A percentile compares a stretch with the other conserved stretches of the same genome.
Evolutionary conservation across 1,284 basidiomycete species (phyloP).

Genomic region (Tylopilus sp.): DNA sequence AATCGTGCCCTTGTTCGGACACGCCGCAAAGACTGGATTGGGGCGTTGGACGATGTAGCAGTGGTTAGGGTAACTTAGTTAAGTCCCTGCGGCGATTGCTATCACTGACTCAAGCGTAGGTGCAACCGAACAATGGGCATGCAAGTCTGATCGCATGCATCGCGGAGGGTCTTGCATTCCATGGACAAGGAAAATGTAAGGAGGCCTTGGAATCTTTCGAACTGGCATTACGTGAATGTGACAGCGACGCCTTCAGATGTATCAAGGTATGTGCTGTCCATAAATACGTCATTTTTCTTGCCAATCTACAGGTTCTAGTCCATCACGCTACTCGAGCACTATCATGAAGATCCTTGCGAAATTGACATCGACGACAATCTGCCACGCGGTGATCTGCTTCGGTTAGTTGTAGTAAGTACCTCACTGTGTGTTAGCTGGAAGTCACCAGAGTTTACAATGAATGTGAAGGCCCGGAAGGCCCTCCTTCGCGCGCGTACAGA

Average conservation of each 20-base stretch:
- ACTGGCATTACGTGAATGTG: not conserved
- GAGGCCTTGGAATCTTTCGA: conserved; percentile 2
- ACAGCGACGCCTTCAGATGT: not conserved
- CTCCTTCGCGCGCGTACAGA: not conserved
- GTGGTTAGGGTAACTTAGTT: conserved; percentile 1
- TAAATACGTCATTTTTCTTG: too few species aligned
- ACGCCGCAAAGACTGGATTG: not conserved
- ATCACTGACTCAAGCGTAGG: not conserved
- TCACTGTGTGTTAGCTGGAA: not conserved
- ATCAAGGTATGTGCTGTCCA: too few species aligned
- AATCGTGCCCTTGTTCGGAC: conserved; percentile 23
- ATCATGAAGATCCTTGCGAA: not conserved
- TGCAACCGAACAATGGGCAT: not conserved
- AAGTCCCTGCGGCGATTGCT: not conserved
- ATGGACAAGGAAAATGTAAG: not conserved
- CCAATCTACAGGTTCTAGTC: not conserved
- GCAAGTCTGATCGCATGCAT: conserved; percentile 6
- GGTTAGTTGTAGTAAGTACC: conserved; percentile 7
- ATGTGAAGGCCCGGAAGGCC: conserved; percentile 2
- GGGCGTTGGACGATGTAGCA: conserved; percentile 8
- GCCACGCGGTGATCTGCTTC: not conserved
- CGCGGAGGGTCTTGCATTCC: conserved; percentile 6
- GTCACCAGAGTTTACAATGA: not conserved
- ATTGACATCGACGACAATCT: not conserved
- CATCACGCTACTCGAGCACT: conserved; percentile 3